Evolutionary conservation across 768 basidiomycete genomes (phyloP).

Genomic region (Pleurotus ostreatus): DNA sequence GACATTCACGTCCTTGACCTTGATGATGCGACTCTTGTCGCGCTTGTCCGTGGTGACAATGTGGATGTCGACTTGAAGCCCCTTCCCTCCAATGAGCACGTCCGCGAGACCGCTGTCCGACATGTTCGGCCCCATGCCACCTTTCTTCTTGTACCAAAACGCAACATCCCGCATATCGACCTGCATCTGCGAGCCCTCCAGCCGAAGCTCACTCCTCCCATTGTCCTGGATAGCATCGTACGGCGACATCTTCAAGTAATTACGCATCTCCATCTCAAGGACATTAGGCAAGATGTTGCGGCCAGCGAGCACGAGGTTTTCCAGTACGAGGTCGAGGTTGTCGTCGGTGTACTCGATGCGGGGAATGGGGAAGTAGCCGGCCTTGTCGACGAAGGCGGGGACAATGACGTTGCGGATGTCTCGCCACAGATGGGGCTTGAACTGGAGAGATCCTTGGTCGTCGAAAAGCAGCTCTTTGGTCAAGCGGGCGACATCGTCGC

Average conservation of each 20-base stretch:
- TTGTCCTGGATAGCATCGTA: constrained; percentile 59
- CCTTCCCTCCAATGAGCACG: constrained; percentile 77
- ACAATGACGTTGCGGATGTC: constrained; percentile 83
- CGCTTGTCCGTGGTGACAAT: constrained; percentile 46
- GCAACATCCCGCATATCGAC: constrained; percentile 91
- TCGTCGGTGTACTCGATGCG: constrained; percentile 92
- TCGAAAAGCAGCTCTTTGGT: constrained; percentile 80
- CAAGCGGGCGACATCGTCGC: constrained; percentile 75
- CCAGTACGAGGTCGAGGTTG: constrained; percentile 80
- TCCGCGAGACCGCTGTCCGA: constrained; percentile 82
- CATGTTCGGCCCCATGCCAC: constrained; percentile 66
- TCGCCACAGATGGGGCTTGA: constrained; percentile 85
- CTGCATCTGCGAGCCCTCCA: constrained; percentile 82
- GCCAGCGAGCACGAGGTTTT: constrained; percentile 86
- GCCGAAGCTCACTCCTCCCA: constrained; percentile 62
- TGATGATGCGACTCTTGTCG: constrained; percentile 69
- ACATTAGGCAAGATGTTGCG: constrained; percentile 85
- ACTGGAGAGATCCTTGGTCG: constrained; percentile 74
- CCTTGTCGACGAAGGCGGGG: constrained; percentile 69
- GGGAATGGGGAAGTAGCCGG: constrained; percentile 85
- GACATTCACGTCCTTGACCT: constrained; percentile 64
- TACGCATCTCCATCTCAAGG: constrained; percentile 68
- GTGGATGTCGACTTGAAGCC: constrained; percentile 65
- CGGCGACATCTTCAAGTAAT: constrained; percentile 81
- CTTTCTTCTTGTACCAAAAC: constrained; percentile 86